phyloP scores from a whole-genome alignment of 768 basidiomycete genomes.

The Lactarius evosmus region DNA sequence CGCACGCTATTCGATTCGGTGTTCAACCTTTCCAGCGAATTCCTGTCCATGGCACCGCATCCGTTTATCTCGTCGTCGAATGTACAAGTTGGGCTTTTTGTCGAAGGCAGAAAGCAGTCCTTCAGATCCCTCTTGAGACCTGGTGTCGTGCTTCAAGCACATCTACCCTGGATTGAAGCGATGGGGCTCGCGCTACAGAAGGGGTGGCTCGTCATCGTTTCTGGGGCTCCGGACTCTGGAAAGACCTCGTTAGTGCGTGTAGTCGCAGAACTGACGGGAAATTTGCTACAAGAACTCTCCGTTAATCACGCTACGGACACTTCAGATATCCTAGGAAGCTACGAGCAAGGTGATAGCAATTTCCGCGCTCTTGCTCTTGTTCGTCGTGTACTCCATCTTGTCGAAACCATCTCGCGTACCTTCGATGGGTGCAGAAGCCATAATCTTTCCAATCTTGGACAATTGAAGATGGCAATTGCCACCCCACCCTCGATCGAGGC shows the following conservation, averaged over 20 bases:
- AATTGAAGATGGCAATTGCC: conserved; percentile 1
- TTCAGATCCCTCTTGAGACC: conserved; percentile 38
- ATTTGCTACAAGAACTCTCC: conserved; percentile 63
- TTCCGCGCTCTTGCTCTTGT: conserved; percentile 40
- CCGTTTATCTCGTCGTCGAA: conserved; percentile 46
- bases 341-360: conserved; percentile 81
- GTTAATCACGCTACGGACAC: conserved; percentile 89
- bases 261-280: conserved; percentile 69
- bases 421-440: conserved; percentile 27
- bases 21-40: conserved; percentile 38
- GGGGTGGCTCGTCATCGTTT: conserved; percentile 87
- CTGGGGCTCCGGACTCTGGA: conserved; percentile 68
- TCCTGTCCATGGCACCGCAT: conserved; percentile 34
- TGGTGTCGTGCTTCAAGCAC: conserved; percentile 54
- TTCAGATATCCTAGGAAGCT: conserved; percentile 90
- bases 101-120: conserved; percentile 36
- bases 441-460: conserved; percentile 2
- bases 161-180: conserved; percentile 68
- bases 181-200: conserved; percentile 68
- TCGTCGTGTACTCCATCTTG: conserved; percentile 40
- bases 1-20: conserved; percentile 50
- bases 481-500: conserved; percentile 5
- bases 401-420: conserved; percentile 41
- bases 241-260: conserved; percentile 74
- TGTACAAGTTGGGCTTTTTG: conserved; percentile 67